A percentile compares a stretch with the other conserved stretches of the same genome.
phyloP scores from a whole-genome alignment of 208 protist genomes.

The Leishmania aethiopica region DNA sequence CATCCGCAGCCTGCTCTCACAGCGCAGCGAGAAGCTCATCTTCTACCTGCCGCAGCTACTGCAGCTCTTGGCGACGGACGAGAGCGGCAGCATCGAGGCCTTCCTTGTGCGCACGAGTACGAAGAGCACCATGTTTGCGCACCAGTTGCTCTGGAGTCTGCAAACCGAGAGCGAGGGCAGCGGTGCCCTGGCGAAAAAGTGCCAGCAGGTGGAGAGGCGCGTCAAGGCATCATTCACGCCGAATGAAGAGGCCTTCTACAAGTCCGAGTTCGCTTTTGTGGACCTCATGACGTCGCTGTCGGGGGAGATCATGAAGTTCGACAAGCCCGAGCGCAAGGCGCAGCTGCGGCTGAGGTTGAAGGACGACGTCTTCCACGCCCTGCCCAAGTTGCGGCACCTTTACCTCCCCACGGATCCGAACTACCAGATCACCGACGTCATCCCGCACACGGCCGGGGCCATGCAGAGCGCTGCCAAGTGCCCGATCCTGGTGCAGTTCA shows the following conservation, averaged over 20 bases:
- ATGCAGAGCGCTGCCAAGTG: slow-evolving; percentile 93
- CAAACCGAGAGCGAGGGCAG: slow-evolving; percentile 71
- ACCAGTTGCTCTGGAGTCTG: slow-evolving; percentile 89
- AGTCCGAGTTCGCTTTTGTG: slow-evolving; percentile 80
- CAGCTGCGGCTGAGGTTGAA: slow-evolving; percentile 70
- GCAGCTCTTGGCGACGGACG: slow-evolving; percentile 75
- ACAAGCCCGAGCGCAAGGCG: slow-evolving; percentile 78
- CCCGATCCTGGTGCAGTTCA: slow-evolving; percentile 91
- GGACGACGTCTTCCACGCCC: slow-evolving; percentile 65
- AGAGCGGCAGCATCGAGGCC: slow-evolving; percentile 46
- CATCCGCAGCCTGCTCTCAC: slow-evolving; percentile 76
- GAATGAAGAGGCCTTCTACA: slow-evolving; percentile 56
- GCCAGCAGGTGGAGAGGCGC: slow-evolving; percentile 37
- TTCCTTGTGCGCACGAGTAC: slow-evolving; percentile 63
- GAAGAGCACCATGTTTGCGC: slow-evolving; percentile 78
- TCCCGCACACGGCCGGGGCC: slow-evolving; percentile 71
- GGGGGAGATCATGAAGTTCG: slow-evolving; percentile 76
- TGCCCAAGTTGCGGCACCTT: slow-evolving; percentile 49
- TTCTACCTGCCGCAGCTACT: slow-evolving; percentile 93
- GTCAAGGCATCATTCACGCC: slow-evolving; percentile 49
- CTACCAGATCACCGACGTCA: slow-evolving; percentile 75
- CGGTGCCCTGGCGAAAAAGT: slow-evolving; percentile 47
- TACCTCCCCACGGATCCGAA: slow-evolving; percentile 88
- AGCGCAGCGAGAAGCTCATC: slow-evolving; percentile 78
- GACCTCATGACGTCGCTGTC: slow-evolving; percentile 78